phyloP scores from a whole-genome alignment of 2,329 filamentous ascomycete species.

The Cryphonectria naterciae region DNA sequence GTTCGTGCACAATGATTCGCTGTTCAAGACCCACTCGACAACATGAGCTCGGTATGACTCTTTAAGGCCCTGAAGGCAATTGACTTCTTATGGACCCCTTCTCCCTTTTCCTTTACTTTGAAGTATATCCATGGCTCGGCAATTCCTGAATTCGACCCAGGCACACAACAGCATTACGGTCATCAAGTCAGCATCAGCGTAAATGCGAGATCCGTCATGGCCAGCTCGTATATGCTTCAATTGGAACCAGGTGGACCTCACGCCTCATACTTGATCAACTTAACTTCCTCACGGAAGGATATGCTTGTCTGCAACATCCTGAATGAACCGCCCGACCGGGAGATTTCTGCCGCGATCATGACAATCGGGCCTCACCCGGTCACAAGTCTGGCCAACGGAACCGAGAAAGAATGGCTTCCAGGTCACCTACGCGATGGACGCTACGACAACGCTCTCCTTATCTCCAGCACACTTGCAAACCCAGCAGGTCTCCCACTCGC shows the following conservation, averaged over 20 bases:
- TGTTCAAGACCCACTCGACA: not conserved
- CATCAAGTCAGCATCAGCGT: not conserved
- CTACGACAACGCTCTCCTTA: not conserved
- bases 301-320: too few relatives aligned
- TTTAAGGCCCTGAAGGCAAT: not conserved
- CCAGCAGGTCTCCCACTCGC: not conserved
- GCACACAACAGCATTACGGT: not conserved
- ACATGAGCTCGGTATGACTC: slow-evolving; percentile 1
- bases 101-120: not conserved
- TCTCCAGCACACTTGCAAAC: not conserved
- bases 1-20: slow-evolving; percentile 7
- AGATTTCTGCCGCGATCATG: not conserved
- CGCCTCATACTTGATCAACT: not conserved
- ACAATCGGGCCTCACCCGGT: not conserved
- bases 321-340: not conserved
- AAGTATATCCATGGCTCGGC: not conserved
- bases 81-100: not conserved
- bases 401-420: not conserved
- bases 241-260: not conserved
- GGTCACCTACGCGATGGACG: not conserved
- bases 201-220: not conserved
- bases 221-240: not conserved
- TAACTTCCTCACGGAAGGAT: not conserved
- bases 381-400: not conserved
- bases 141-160: not conserved